A percentile compares a stretch with the other conserved stretches of the same genome.
Conservation (phyloP, 2,329 filamentous ascomycete species). For the Cladorrhinum sp. region DNA sequence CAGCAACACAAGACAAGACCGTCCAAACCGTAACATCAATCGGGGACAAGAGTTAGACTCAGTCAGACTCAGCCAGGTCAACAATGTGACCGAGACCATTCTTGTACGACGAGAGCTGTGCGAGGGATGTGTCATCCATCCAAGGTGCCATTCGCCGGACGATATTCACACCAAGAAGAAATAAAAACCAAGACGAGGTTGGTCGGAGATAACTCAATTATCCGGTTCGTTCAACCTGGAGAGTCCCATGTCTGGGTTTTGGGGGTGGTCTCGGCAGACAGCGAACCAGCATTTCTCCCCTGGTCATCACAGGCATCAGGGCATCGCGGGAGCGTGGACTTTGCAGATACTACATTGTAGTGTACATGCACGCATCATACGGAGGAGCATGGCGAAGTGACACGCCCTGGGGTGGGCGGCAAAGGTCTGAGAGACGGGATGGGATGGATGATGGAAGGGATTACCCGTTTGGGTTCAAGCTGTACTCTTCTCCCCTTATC, state of each 20-base stretch:
- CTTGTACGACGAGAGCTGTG: not conserved
- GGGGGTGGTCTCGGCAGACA: slow-evolving; percentile 17
- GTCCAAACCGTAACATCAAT: too few species aligned
- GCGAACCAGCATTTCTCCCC: slow-evolving; percentile 3
- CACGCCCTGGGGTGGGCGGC: slow-evolving; percentile 12
- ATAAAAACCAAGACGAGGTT: slow-evolving; percentile 2
- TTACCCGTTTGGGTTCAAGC: slow-evolving; percentile 16
- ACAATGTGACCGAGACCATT: not conserved
- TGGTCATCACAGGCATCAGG: slow-evolving; percentile 2
- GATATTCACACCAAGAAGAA: not conserved
- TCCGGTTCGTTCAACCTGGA: slow-evolving; percentile 13
- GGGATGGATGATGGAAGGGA: slow-evolving; percentile 11
- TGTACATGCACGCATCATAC: not conserved
- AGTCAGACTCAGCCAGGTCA: too few species aligned
- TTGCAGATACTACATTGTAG: not conserved
- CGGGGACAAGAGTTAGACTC: too few species aligned
- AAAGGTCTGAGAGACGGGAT: not conserved
- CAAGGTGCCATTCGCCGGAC: not conserved
- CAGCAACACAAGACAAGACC: too few species aligned
- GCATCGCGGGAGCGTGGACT: not conserved
- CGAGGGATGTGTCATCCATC: not conserved
- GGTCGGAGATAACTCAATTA: slow-evolving; percentile 12
- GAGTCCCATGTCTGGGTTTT: slow-evolving; percentile 1
- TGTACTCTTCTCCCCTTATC: slow-evolving; percentile 12
- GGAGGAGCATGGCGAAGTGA: not conserved